Base-by-base conservation (phyloP, 1,284 basidiomycete genomes). In the Pseudozyma pruni region DNA sequence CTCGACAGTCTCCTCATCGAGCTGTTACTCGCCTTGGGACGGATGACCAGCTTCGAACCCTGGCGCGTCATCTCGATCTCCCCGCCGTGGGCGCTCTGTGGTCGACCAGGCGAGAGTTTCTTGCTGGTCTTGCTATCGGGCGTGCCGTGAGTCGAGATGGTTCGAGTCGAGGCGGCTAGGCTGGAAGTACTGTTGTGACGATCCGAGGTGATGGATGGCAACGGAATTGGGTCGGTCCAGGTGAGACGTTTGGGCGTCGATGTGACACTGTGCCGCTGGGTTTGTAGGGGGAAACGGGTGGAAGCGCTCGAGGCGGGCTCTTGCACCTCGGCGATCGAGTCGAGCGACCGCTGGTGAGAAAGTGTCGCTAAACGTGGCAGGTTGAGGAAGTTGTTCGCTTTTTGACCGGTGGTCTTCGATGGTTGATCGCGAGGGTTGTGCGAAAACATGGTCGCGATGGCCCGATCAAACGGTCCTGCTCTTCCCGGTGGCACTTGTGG, bases 11-110 rank as follows among this genome's bases (percentile, higher is more conserved):
- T 29, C 1, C 51, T 4, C 13, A 70, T 34, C 17, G 47, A 48
- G 1, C 23, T 37, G 6, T 42, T 52, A 13, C 52, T 53, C 1
- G 47, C 40, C 23, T 48, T 17, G 27, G 42, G 37, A 1, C 67
- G 67, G 17, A 70, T 70, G 13, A 64, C 40, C 1, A 70, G 53
- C 19, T 50, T 27, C 8, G 51, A 48, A 0, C 67, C 67, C 10
- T 52, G 52, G 13, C 51, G 42, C 8, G 56, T 59, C 55, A 70
- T 70, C 35, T 70, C 60, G 33, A 70, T 51, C 2, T 55, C 59
- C 9, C 38, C 29, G 0, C 45, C 53, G 10, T 45, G 52, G 20
- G 61, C 55, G 31, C 55, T 64, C n/a, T 48, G 41, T 1, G 61
- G 61, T 2, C 61, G 53, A 14, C 22, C 38, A 1, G 40, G 46